Evolutionary conservation across 2,329 filamentous ascomycete species (phyloP).

Genomic region (Talaromyces sp.): DNA sequence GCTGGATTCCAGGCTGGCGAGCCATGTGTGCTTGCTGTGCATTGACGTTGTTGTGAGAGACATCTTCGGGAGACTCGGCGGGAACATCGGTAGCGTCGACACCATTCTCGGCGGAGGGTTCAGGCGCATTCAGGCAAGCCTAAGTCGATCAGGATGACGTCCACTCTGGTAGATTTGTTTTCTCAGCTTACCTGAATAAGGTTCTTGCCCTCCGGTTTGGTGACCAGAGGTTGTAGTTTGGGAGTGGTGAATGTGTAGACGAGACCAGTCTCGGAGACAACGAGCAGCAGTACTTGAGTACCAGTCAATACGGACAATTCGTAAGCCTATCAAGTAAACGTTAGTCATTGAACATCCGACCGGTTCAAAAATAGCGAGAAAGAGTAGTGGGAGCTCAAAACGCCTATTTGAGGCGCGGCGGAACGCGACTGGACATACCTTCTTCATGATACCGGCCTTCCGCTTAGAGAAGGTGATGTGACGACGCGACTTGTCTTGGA

Average conservation of each 20-base stretch:
- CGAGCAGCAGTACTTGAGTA: conserved; percentile 92
- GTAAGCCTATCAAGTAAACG: conserved; percentile 67
- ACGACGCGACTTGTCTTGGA: conserved; percentile 97
- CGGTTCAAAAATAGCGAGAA: not conserved
- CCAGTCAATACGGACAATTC: conserved; percentile 96
- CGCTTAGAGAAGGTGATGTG: conserved; percentile 99
- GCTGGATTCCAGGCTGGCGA: conserved; percentile 62
- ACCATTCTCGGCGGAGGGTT: conserved; percentile 79
- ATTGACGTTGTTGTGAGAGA: conserved; percentile 70
- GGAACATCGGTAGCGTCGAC: conserved; percentile 68
- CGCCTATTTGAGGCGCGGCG: conserved; percentile 6
- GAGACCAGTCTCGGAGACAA: conserved; percentile 94
- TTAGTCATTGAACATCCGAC: not conserved
- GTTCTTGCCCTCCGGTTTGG: conserved; percentile 98
- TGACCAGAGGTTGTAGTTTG: conserved; percentile 95
- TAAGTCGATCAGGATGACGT: conserved; percentile 38
- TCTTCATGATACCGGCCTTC: conserved; percentile 99
- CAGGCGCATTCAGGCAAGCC: conserved; percentile 95
- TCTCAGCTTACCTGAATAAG: conserved; percentile 78
- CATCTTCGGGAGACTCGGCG: conserved; percentile 89
- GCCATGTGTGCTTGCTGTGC: conserved; percentile 66
- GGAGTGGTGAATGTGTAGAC: conserved; percentile 99
- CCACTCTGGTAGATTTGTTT: not conserved
- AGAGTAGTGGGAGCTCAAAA: not conserved
- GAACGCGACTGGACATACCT: conserved; percentile 60